Percentiles rank a stretch among this genome's conserved stretches.
Conservation (phyloP, 2,329 filamentous ascomycete species). For the Eurotiales sp. region DNA sequence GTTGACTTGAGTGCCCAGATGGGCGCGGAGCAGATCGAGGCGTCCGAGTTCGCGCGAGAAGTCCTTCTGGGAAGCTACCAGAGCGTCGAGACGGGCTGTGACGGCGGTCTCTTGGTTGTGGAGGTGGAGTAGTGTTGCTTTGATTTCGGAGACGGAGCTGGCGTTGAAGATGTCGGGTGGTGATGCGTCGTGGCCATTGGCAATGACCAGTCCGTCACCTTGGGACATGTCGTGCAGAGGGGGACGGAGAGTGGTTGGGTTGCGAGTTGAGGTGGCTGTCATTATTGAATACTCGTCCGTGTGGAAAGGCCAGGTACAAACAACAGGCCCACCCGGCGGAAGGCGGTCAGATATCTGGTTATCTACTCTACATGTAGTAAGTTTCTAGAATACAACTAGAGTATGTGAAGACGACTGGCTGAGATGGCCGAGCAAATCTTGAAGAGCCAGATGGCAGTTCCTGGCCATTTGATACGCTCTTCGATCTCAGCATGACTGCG, state of each 20-base stretch:
- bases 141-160: slow-evolving; percentile 73
- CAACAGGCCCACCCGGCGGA: background rate
- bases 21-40: slow-evolving; percentile 82
- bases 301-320: slow-evolving; percentile 5
- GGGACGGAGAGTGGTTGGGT: background rate
- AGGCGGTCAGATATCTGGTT: slow-evolving; percentile 4
- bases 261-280: background rate
- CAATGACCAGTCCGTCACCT: slow-evolving; percentile 11
- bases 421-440: too few relatives aligned
- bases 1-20: slow-evolving; percentile 81
- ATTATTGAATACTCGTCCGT: background rate
- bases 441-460: too few relatives aligned
- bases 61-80: slow-evolving; percentile 79
- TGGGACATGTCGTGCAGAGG: slow-evolving; percentile 19
- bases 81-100: slow-evolving; percentile 67
- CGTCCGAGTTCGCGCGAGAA: slow-evolving; percentile 81
- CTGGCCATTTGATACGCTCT: too few relatives aligned
- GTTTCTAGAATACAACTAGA: too few relatives aligned
- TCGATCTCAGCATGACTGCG: too few relatives aligned
- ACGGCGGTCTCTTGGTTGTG: slow-evolving; percentile 72
- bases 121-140: slow-evolving; percentile 69
- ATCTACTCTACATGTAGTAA: too few relatives aligned
- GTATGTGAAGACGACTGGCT: too few relatives aligned
- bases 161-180: slow-evolving; percentile 60
- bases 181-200: slow-evolving; percentile 27